Evolutionary conservation across 257 asterid genomes (phyloP).

Genomic region (Jacaranda mimosifolia): DNA sequence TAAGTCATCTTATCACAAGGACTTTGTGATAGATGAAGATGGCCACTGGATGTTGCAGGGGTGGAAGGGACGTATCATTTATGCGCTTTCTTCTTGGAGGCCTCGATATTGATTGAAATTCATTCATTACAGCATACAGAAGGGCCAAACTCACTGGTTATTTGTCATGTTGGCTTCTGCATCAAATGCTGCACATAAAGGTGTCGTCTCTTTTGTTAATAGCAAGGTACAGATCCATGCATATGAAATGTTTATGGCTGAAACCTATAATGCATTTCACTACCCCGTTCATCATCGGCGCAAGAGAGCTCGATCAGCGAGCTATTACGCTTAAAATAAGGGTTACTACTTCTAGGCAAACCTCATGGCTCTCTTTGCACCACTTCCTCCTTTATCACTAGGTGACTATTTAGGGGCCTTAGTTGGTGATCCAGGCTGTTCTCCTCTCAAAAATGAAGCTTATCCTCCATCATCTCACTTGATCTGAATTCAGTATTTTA

Average conservation of each 20-base stretch:
- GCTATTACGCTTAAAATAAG: no score
- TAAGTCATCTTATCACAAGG: slow-evolving; percentile 48
- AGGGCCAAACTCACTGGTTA: background rate
- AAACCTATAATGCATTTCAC: background rate
- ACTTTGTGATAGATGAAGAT: slow-evolving; percentile 59
- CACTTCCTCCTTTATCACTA: no score
- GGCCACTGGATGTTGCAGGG: slow-evolving; percentile 69
- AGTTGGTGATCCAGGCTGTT: no score
- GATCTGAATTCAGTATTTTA: slow-evolving; percentile 2
- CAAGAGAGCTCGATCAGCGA: no score
- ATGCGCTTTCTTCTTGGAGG: slow-evolving; percentile 57
- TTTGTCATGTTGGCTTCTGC: background rate
- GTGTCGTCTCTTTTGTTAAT: background rate
- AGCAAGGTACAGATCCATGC: slow-evolving; percentile 21
- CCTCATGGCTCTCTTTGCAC: no score
- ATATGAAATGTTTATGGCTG: background rate
- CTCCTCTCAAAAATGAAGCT: no score
- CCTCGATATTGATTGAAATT: slow-evolving; percentile 41
- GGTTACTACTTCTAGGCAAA: no score
- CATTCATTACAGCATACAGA: background rate
- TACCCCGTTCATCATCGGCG: no score
- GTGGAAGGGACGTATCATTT: slow-evolving; percentile 65
- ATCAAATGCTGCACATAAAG: background rate
- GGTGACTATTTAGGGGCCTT: no score
- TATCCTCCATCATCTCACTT: background rate